These are phyloP conservation scores for Penicillium sp. DNA, from an alignment of 2,329 filamentous ascomycete species.

Conservation along the genomic window DNA sequence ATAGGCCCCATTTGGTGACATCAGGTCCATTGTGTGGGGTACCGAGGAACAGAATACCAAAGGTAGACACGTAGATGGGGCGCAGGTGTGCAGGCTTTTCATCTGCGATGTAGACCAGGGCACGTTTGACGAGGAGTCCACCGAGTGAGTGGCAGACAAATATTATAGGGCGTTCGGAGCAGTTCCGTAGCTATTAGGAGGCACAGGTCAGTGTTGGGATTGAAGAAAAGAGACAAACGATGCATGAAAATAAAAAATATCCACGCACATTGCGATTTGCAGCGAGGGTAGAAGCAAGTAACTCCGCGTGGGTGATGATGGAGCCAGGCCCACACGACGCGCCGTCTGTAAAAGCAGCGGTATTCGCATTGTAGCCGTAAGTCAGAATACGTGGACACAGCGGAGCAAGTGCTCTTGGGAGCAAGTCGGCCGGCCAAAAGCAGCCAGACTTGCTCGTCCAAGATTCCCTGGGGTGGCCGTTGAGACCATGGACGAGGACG, in stretches of 20 bases:
- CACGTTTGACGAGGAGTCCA: slow-evolving; percentile 66
- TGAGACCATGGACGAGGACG: slow-evolving; percentile 65
- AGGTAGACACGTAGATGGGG: slow-evolving; percentile 68
- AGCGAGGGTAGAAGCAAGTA: slow-evolving; percentile 58
- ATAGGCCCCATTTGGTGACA: slow-evolving; percentile 61
- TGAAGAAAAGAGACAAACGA: too few relatives aligned
- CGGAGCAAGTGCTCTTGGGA: slow-evolving; percentile 57
- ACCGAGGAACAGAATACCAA: slow-evolving; percentile 69
- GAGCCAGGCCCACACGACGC: slow-evolving; percentile 61
- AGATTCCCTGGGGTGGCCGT: slow-evolving; percentile 60
- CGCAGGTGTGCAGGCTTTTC: slow-evolving; percentile 59
- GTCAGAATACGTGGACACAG: slow-evolving; percentile 61
- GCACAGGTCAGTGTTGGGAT: background rate
- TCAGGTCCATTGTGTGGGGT: slow-evolving; percentile 70
- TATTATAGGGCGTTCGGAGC: slow-evolving; percentile 61
- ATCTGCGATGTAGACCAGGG: slow-evolving; percentile 59
- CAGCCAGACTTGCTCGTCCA: slow-evolving; percentile 53
- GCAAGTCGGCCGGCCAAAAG: slow-evolving; percentile 66
- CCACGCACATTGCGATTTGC: slow-evolving; percentile 53
- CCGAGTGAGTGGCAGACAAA: slow-evolving; percentile 72
- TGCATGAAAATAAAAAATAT: too few relatives aligned
- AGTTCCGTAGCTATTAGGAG: slow-evolving; percentile 39
- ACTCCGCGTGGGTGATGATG: slow-evolving; percentile 67
- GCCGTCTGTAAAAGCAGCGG: slow-evolving; percentile 48
- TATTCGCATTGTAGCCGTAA: slow-evolving; percentile 70